Evolutionary conservation across 495 filamentous ascomycete genomes (phyloP), one percentile per base, ranked within the genome.

Genomic region (Staphylotrichum tortipilum): DNA sequence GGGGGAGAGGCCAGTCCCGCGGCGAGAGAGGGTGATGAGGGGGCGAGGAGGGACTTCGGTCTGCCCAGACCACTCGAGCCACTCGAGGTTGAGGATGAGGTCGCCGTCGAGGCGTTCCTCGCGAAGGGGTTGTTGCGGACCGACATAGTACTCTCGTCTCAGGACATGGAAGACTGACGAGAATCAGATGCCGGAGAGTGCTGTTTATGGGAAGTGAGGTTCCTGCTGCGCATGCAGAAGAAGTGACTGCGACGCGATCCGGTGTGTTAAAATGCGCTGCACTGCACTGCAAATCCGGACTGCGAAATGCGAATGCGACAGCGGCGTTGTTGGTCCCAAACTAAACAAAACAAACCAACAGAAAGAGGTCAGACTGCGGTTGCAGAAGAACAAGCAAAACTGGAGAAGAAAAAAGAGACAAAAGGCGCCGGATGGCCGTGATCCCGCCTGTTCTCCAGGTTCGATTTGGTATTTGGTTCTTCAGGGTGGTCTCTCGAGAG

Each of bases 101-200:
- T n/a, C n/a, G n/a, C n/a, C n/a, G n/a, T 68, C 3, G 86, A 81
- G 29, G 70, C 61, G 49, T 69, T 73, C 55, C 81, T 66, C 73
- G 78, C 68, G 63, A 94, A 94, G 4, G 85, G 85, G 71, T 84
- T 90, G 61, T 81, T 85, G 54, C 88, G 84, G 31, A 68, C 63
- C 52, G 73, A 74, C 67, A 69, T 69, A 56, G 56, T 44, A 60
- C 51, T 56, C 43, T 55, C 19, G 44, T 18, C 49, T 19, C 28
- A 26, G 42, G 29, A 50, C 52, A 64, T 62, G 59, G 47, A 50
- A 55, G 44, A 38, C 46, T 54, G 22, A 24, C 31, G 43, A 18
- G 35, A 44, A 52, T 38, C 21, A 37, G n/a, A 33, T 50, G 42
- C 37, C 36, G 47, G 50, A 37, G n/a, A n/a, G n/a, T n/a, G n/a